These are phyloP conservation scores for Moesziomyces globuligerus DNA, from an alignment of 1,284 basidiomycete genomes.

Conservation along the genomic window DNA sequence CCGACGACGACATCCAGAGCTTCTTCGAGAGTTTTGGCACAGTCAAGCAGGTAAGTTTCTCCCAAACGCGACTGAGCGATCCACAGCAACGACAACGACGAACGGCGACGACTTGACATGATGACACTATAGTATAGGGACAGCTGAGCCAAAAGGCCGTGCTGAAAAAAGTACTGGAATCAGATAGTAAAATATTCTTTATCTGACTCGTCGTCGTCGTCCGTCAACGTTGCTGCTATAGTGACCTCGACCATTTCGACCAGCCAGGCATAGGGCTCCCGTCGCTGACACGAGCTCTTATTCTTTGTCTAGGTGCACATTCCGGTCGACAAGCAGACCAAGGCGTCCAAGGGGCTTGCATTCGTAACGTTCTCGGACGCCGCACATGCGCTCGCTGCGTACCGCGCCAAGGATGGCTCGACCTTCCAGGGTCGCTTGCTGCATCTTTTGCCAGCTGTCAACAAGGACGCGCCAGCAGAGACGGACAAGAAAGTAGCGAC, in stretches of 20 bases:
- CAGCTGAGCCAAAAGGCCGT: conserved; percentile 56
- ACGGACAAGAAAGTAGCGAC: conserved; percentile 36
- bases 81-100: neutral
- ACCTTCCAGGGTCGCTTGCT: conserved; percentile 91
- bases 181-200: conserved; percentile 62
- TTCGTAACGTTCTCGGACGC: conserved; percentile 82
- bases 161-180: conserved; percentile 63
- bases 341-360: conserved; percentile 76
- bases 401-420: conserved; percentile 80
- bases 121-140: conserved; percentile 66
- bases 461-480: conserved; percentile 68
- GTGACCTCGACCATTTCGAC: no score
- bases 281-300: conserved; percentile 13
- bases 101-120: conserved; percentile 20
- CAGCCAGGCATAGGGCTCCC: no score
- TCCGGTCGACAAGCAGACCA: conserved; percentile 77
- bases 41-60: conserved; percentile 70
- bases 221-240: neutral
- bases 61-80: neutral
- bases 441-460: conserved; percentile 86
- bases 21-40: conserved; percentile 79
- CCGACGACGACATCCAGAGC: conserved; percentile 77
- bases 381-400: conserved; percentile 79
- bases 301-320: conserved; percentile 77
- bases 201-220: conserved; percentile 21